These are phyloP conservation scores for Amaranthus palmeri DNA, from an alignment of 148 eudicot genomes.

Conservation along the genomic window DNA sequence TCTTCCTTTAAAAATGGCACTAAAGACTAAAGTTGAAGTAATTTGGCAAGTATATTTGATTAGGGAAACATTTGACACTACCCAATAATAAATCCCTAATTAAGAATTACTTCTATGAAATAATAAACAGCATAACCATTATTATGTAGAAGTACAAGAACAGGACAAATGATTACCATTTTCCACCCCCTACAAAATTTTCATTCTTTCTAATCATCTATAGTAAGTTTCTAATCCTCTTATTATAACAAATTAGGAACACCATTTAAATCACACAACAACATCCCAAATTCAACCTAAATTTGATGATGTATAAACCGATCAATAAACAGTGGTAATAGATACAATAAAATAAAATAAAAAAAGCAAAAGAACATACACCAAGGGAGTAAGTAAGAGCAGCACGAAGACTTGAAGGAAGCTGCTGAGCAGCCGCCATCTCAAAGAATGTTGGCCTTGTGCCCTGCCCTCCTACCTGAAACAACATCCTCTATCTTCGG, in stretches of 20 bases:
- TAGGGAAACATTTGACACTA: not conserved
- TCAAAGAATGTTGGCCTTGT: conserved; percentile 94
- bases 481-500: conserved; percentile 55
- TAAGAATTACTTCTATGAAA: not conserved
- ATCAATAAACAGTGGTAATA: not conserved
- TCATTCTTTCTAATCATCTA: not conserved
- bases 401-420: conserved; percentile 84
- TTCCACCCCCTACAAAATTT: not conserved
- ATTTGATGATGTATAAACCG: not conserved
- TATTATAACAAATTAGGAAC: not conserved
- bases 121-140: not conserved
- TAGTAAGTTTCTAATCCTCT: not conserved
- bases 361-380: conserved; percentile 33
- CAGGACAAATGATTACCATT: not conserved
- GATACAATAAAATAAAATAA: not conserved
- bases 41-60: too few species aligned
- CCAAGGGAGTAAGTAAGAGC: conserved; percentile 93
- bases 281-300: not conserved
- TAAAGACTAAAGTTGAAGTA: too few species aligned
- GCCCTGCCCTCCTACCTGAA: conserved; percentile 95
- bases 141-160: not conserved
- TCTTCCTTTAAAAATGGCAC: too few species aligned
- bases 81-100: not conserved
- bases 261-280: not conserved
- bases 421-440: conserved; percentile 99